Conservation (phyloP, 345 rosid species). For the Erodium maritimum region DNA sequence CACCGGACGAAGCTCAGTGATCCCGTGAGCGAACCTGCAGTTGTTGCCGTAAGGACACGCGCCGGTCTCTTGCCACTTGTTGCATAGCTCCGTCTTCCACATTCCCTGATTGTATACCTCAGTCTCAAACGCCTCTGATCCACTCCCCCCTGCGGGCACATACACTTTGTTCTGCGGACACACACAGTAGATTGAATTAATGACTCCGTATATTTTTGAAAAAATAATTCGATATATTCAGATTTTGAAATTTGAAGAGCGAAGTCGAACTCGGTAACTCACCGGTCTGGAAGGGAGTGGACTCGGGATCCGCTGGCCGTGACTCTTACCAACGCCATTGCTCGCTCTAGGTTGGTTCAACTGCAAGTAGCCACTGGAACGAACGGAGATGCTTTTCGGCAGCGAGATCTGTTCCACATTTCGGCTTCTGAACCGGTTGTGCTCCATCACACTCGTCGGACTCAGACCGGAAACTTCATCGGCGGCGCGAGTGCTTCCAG, state of each 20-base stretch:
- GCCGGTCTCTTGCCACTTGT: constrained; percentile 97
- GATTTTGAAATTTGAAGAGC: neutral
- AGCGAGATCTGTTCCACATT: constrained; percentile 31
- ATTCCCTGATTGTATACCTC: constrained; percentile 76
- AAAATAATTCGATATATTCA: neutral
- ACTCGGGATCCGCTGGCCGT: constrained; percentile 18
- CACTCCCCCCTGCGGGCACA: constrained; percentile 30
- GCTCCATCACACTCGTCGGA: constrained; percentile 33
- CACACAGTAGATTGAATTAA: neutral
- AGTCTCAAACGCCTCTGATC: constrained; percentile 42
- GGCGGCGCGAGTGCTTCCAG: constrained; percentile 3
- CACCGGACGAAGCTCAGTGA: constrained; percentile 73
- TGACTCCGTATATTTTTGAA: neutral
- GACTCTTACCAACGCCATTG: constrained; percentile 16
- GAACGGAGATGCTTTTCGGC: constrained; percentile 69
- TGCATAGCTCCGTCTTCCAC: constrained; percentile 86
- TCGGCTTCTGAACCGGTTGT: constrained; percentile 15
- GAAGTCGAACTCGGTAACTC: constrained; percentile 13
- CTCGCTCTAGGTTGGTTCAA: constrained; percentile 20
- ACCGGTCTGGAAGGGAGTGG: constrained; percentile 31
- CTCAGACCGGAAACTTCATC: constrained; percentile 22
- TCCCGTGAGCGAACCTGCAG: constrained; percentile 88
- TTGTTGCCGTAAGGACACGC: constrained; percentile 59
- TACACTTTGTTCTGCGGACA: constrained; percentile 26
- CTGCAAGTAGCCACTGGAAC: constrained; percentile 43